Percentiles rank a stretch among this genome's conserved stretches.
Evolutionary conservation across 1,284 basidiomycete genomes (phyloP).

Genomic region (Cutaneotrichosporon cavernicola): DNA sequence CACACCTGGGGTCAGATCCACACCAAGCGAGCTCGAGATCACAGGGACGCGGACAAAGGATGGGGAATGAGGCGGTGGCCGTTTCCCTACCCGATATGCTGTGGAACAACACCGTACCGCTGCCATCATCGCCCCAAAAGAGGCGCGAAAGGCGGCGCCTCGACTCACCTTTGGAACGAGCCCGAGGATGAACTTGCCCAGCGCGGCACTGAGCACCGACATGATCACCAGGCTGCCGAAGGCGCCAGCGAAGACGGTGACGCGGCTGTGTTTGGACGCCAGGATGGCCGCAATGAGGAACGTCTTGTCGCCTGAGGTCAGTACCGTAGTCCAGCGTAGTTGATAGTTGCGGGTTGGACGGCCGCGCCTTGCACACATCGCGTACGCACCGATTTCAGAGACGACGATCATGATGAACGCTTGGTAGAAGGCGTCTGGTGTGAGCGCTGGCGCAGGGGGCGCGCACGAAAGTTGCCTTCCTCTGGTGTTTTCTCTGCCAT

Average conservation of each 20-base stretch:
- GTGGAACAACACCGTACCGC: neutral
- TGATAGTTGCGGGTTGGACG: neutral
- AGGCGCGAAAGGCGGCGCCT: neutral
- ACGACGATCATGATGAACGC: constrained; percentile 84
- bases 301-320: constrained; percentile 81
- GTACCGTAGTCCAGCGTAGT: neutral
- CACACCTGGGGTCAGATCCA: constrained; percentile 32
- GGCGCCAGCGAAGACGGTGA: constrained; percentile 84
- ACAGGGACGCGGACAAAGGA: neutral
- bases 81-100: neutral
- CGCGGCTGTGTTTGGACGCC: constrained; percentile 86
- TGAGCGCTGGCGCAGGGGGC: constrained; percentile 1
- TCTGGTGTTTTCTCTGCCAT: constrained; percentile 16
- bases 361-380: neutral
- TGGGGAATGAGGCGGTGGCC: neutral
- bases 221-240: constrained; percentile 86
- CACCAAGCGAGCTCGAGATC: neutral
- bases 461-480: constrained; percentile 21
- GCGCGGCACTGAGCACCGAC: constrained; percentile 82
- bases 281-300: constrained; percentile 97
- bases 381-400: constrained; percentile 65
- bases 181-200: constrained; percentile 80
- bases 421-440: constrained; percentile 62
- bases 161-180: constrained; percentile 66
- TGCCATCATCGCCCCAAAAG: neutral